These are phyloP conservation scores for Lactarius hengduanensis DNA, from an alignment of 768 basidiomycete species.

Conservation along the genomic window DNA sequence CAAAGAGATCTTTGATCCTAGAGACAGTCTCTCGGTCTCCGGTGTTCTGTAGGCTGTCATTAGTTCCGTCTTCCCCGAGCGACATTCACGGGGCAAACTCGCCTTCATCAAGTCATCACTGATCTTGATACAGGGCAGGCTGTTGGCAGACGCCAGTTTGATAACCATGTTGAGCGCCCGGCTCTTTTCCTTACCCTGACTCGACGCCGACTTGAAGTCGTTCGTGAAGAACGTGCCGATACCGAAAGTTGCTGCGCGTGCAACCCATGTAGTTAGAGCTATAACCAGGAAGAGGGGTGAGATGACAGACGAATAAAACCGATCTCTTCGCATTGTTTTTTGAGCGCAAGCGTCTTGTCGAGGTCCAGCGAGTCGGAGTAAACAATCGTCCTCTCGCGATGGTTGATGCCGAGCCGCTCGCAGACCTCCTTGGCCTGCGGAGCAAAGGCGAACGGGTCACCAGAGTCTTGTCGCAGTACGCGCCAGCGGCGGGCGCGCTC, in stretches of 20 bases:
- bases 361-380: slow-evolving; percentile 82
- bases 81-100: slow-evolving; percentile 3
- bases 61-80: slow-evolving; percentile 1
- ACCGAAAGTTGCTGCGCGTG: slow-evolving; percentile 72
- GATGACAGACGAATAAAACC: slow-evolving; percentile 58
- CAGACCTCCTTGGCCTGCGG: slow-evolving; percentile 72
- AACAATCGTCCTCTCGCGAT: slow-evolving; percentile 64
- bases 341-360: slow-evolving; percentile 65
- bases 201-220: slow-evolving; percentile 61
- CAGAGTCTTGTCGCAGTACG: slow-evolving; percentile 90
- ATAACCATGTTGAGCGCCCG: slow-evolving; percentile 93
- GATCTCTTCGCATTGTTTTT: slow-evolving; percentile 68
- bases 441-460: slow-evolving; percentile 83
- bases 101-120: slow-evolving; percentile 91
- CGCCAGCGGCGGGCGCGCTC: slow-evolving; percentile 70
- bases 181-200: slow-evolving; percentile 55
- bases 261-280: slow-evolving; percentile 11
- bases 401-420: slow-evolving; percentile 64
- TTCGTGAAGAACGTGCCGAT: slow-evolving; percentile 94
- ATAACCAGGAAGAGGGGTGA: slow-evolving; percentile 2
- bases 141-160: slow-evolving; percentile 77
- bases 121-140: slow-evolving; percentile 82
- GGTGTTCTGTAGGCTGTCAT: slow-evolving; percentile 41
- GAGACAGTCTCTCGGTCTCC: slow-evolving; percentile 50
- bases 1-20: slow-evolving; percentile 51